Conservation (phyloP, 805 yeast genomes). For the Hanseniaspora valbyensis region DNA sequence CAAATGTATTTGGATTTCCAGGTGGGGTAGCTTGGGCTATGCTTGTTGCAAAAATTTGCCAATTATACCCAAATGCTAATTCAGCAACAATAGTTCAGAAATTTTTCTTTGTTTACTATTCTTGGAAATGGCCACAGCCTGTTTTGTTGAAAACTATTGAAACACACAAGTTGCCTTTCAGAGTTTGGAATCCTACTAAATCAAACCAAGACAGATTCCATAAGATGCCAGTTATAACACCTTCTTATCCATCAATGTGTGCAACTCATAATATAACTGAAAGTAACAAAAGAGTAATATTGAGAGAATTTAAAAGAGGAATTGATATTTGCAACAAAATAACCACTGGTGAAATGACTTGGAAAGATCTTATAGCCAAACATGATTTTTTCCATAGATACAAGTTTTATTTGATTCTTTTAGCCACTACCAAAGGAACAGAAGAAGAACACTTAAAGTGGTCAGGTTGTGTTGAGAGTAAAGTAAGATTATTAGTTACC, state of each 20-base stretch:
- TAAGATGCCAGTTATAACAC: slow-evolving; percentile 95
- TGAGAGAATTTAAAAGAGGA: slow-evolving; percentile 73
- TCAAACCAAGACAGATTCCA: slow-evolving; percentile 85
- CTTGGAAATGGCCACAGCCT: slow-evolving; percentile 99
- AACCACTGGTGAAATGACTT: slow-evolving; percentile 45
- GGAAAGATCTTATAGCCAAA: slow-evolving; percentile 67
- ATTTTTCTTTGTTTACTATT: slow-evolving; percentile 71
- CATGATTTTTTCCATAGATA: slow-evolving; percentile 76
- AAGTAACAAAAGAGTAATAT: slow-evolving; percentile 73
- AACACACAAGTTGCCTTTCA: slow-evolving; percentile 91
- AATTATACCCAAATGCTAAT: slow-evolving; percentile 89
- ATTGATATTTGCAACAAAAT: slow-evolving; percentile 59
- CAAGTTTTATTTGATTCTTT: slow-evolving; percentile 74
- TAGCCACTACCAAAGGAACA: slow-evolving; percentile 61
- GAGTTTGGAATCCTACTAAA: slow-evolving; percentile 92
- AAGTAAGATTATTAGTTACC: slow-evolving; percentile 65
- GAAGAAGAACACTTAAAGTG: slow-evolving; percentile 80
- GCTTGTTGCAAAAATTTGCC: slow-evolving; percentile 96
- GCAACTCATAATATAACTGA: slow-evolving; percentile 92
- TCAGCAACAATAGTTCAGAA: slow-evolving; percentile 83
- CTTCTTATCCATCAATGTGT: slow-evolving; percentile 92
- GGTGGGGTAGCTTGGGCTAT: slow-evolving; percentile 99
- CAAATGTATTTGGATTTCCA: slow-evolving; percentile 91
- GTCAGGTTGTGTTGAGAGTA: slow-evolving; percentile 89
- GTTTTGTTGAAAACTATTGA: slow-evolving; percentile 85